Percentiles rank a stretch among this genome's conserved stretches.
Evolutionary conservation across 768 basidiomycete genomes (phyloP).

Genomic region (Auricularia sp.): DNA sequence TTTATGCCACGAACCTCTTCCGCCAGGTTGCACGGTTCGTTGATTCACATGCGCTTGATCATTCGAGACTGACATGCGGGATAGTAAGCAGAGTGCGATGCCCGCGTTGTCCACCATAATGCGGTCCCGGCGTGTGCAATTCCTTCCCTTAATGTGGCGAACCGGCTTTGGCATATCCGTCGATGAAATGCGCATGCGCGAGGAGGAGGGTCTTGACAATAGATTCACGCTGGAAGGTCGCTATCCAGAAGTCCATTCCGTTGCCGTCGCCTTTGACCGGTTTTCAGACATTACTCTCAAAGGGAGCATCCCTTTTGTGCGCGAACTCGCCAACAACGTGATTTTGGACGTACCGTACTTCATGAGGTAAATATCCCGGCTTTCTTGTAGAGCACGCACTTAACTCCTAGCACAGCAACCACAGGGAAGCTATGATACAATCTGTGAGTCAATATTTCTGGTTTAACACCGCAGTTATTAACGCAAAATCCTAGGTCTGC

Average conservation of each 20-base stretch:
- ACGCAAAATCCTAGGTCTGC: slow-evolving; percentile 16
- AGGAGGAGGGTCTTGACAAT: slow-evolving; percentile 33
- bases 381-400: not conserved
- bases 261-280: not conserved
- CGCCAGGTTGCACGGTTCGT: slow-evolving; percentile 25
- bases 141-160: slow-evolving; percentile 34
- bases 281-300: slow-evolving; percentile 29
- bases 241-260: not conserved
- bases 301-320: slow-evolving; percentile 29
- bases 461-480: not conserved
- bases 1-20: slow-evolving; percentile 31
- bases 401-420: slow-evolving; percentile 15
- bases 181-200: slow-evolving; percentile 24
- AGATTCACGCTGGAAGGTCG: slow-evolving; percentile 26
- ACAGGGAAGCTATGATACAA: slow-evolving; percentile 32
- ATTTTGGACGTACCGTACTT: slow-evolving; percentile 33
- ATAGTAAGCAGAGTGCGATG: slow-evolving; percentile 25
- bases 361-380: slow-evolving; percentile 21
- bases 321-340: slow-evolving; percentile 32
- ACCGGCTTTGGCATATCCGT: slow-evolving; percentile 24
- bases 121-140: slow-evolving; percentile 28
- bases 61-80: not conserved
- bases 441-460: slow-evolving; percentile 17
- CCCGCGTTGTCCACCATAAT: slow-evolving; percentile 31
- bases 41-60: not conserved